phyloP scores from a whole-genome alignment of 208 protist species.

The Endotrypanum monterogeii region DNA sequence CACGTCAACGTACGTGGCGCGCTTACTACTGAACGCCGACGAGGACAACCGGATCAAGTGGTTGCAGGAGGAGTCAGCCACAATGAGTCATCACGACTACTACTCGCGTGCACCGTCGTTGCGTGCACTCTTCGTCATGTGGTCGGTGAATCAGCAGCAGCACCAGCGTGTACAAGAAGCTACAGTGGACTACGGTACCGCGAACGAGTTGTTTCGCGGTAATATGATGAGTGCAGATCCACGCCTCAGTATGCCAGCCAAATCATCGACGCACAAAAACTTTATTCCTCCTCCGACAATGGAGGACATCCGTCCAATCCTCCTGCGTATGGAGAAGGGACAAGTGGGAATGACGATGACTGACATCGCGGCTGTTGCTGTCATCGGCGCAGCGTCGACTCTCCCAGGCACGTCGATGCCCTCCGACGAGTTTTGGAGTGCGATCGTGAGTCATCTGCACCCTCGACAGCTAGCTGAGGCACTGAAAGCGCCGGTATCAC shows the following conservation, averaged over 20 bases:
- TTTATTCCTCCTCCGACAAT: slow-evolving; percentile 23
- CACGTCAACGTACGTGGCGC: slow-evolving; percentile 31
- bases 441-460: slow-evolving; percentile 16
- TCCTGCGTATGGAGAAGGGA: slow-evolving; percentile 52
- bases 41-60: slow-evolving; percentile 80
- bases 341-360: slow-evolving; percentile 31
- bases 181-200: slow-evolving; percentile 1
- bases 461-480: slow-evolving; percentile 20
- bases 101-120: slow-evolving; percentile 74
- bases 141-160: slow-evolving; percentile 26
- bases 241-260: slow-evolving; percentile 10
- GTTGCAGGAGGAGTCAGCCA: slow-evolving; percentile 63
- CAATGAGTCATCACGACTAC: slow-evolving; percentile 34
- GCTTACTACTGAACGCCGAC: slow-evolving; percentile 61
- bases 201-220: not conserved
- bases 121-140: slow-evolving; percentile 71
- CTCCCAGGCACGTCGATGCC: slow-evolving; percentile 14
- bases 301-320: slow-evolving; percentile 35
- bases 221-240: slow-evolving; percentile 1
- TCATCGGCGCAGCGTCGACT: slow-evolving; percentile 18
- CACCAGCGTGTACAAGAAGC: slow-evolving; percentile 18
- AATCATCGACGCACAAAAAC: slow-evolving; percentile 11
- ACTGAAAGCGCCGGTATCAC: slow-evolving; percentile 3
- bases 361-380: slow-evolving; percentile 32
- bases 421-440: slow-evolving; percentile 26